phyloP scores from a whole-genome alignment of 164 flowering plant genomes.

The Dillenia turbinata region DNA sequence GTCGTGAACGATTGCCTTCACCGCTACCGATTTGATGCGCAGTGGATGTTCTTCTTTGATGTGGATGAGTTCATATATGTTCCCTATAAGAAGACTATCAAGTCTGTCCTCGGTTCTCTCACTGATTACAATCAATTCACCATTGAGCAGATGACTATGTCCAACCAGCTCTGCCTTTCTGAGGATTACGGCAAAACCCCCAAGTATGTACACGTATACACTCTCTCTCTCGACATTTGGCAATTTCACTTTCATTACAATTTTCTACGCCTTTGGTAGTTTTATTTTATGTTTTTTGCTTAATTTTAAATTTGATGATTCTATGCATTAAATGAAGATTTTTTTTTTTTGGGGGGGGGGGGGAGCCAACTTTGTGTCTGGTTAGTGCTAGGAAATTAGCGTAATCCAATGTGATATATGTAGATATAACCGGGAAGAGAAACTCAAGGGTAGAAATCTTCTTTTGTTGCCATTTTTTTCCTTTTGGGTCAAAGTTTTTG shows the following conservation, averaged over 20 bases:
- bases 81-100: conserved; percentile 48
- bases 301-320: too few species aligned
- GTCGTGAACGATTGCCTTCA: conserved; percentile 92
- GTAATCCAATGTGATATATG: too few species aligned
- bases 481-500: too few species aligned
- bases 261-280: background rate
- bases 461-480: too few species aligned
- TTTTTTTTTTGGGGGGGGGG: too few species aligned
- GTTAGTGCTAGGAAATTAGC: too few species aligned
- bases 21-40: conserved; percentile 59
- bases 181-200: conserved; percentile 35
- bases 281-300: too few species aligned
- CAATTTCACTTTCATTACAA: background rate
- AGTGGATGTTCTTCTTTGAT: conserved; percentile 98
- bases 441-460: too few species aligned
- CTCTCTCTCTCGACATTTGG: background rate
- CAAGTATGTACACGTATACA: conserved; percentile 36
- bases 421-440: too few species aligned
- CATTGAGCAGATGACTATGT: conserved; percentile 88
- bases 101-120: conserved; percentile 49
- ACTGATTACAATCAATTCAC: conserved; percentile 67
- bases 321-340: too few species aligned
- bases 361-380: too few species aligned
- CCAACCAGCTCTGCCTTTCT: conserved; percentile 57
- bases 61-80: conserved; percentile 85